Conservation (phyloP, 2,329 filamentous ascomycete species). For the Neonectria neomacrospora region DNA sequence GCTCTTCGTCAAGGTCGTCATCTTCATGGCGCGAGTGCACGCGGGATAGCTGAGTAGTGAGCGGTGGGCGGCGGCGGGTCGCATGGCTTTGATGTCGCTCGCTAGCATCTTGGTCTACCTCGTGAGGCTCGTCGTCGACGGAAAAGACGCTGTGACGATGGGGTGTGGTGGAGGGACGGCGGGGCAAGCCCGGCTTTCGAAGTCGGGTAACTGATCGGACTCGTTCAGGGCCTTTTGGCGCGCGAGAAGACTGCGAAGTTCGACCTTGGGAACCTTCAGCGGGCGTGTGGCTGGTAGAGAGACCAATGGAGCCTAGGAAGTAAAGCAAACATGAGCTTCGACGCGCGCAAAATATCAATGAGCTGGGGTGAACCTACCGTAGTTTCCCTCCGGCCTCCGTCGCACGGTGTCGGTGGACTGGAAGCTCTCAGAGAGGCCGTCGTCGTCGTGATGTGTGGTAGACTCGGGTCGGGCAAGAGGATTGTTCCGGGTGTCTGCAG, state of each 20-base stretch:
- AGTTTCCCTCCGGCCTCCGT: constrained; percentile 64
- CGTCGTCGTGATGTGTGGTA: constrained; percentile 52
- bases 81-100: constrained; percentile 56
- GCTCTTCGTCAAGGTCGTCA: constrained; percentile 39
- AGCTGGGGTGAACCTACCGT: constrained; percentile 59
- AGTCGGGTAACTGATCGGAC: constrained; percentile 61
- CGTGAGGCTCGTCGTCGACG: constrained; percentile 85
- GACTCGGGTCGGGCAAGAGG: constrained; percentile 53
- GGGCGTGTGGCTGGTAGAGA: constrained; percentile 44
- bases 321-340: constrained; percentile 28
- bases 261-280: constrained; percentile 52
- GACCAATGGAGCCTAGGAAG: constrained; percentile 42
- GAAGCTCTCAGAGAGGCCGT: constrained; percentile 63
- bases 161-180: constrained; percentile 79
- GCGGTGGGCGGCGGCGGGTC: constrained; percentile 50
- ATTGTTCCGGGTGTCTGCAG: constrained; percentile 60
- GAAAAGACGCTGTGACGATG: constrained; percentile 89
- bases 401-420: constrained; percentile 71
- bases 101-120: constrained; percentile 77
- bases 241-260: constrained; percentile 51
- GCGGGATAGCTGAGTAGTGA: constrained; percentile 52
- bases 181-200: constrained; percentile 78
- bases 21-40: constrained; percentile 54
- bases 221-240: constrained; percentile 58
- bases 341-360: constrained; percentile 11